phyloP scores from a whole-genome alignment of 2,329 filamentous ascomycete species.

The Elsinoe arachidis region DNA sequence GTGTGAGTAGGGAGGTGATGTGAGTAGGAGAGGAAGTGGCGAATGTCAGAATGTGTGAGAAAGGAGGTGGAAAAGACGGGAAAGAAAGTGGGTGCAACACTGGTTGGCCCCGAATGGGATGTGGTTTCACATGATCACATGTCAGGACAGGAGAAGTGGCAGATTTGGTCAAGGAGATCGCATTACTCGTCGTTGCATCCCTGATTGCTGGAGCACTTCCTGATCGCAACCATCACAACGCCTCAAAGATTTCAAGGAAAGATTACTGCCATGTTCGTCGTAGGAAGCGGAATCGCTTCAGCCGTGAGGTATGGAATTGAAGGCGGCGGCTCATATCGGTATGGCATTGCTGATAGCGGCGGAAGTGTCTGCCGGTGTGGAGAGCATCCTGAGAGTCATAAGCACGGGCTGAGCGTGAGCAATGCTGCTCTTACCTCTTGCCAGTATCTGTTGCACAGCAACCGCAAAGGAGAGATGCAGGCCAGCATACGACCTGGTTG shows the following conservation, averaged over 20 bases:
- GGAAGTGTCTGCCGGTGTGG: constrained; percentile 27
- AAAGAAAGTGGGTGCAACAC: no score
- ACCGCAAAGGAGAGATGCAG: constrained; percentile 30
- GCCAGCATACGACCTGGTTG: constrained; percentile 29
- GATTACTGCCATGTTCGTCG: background rate
- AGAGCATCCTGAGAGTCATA: constrained; percentile 27
- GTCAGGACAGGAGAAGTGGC: background rate
- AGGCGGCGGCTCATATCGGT: constrained; percentile 18
- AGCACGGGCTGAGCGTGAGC: background rate
- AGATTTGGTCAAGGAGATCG: background rate
- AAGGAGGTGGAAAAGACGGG: no score
- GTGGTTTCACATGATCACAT: no score
- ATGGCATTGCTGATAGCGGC: constrained; percentile 25
- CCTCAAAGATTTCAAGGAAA: background rate
- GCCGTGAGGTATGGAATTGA: background rate
- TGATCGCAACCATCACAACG: background rate
- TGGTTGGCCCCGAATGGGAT: no score
- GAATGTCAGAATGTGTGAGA: no score
- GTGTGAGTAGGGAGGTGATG: no score
- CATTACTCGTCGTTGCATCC: background rate
- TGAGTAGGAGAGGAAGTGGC: no score
- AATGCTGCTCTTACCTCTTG: constrained; percentile 21
- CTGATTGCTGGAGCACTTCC: background rate
- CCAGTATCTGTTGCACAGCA: constrained; percentile 30
- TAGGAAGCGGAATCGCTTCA: background rate